A percentile compares a stretch with the other conserved stretches of the same genome.
Evolutionary conservation across 164 flowering plant species (phyloP).

Genomic region (Liriodendron chinense): DNA sequence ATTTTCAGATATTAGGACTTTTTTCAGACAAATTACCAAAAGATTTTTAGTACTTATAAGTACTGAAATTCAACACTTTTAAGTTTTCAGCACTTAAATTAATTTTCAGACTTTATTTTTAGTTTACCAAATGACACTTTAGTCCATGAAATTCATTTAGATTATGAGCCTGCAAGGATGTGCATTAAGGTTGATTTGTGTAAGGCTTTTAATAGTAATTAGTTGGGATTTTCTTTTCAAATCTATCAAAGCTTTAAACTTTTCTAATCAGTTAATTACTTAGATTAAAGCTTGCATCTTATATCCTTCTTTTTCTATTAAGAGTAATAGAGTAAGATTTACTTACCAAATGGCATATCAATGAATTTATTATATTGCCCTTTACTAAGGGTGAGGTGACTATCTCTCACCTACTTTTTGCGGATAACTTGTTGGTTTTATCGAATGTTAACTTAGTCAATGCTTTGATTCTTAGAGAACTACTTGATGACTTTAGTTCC

Average conservation of each 20-base stretch:
- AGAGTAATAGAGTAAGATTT: background rate
- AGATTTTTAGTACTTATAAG: too few relatives aligned
- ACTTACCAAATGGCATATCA: background rate
- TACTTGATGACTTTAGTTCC: too few relatives aligned
- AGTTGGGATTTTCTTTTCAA: background rate
- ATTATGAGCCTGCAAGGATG: background rate
- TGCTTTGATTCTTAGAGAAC: background rate
- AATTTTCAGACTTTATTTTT: too few relatives aligned
- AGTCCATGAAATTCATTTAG: background rate
- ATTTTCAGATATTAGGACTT: too few relatives aligned
- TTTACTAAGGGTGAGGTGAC: background rate
- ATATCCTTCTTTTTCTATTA: too few relatives aligned
- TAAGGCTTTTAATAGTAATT: background rate
- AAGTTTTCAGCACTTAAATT: too few relatives aligned
- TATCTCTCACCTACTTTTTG: background rate
- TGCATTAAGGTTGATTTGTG: background rate
- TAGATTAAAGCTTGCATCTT: background rate
- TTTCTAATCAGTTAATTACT: background rate
- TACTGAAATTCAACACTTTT: too few relatives aligned
- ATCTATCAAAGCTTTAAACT: background rate
- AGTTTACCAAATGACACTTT: too few relatives aligned
- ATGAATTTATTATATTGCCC: background rate
- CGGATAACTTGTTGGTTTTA: too few relatives aligned
- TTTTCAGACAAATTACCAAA: too few relatives aligned
- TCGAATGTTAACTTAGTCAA: background rate